phyloP scores from a whole-genome alignment of 2,329 filamentous ascomycete genomes.

The Epichloe baconii region DNA sequence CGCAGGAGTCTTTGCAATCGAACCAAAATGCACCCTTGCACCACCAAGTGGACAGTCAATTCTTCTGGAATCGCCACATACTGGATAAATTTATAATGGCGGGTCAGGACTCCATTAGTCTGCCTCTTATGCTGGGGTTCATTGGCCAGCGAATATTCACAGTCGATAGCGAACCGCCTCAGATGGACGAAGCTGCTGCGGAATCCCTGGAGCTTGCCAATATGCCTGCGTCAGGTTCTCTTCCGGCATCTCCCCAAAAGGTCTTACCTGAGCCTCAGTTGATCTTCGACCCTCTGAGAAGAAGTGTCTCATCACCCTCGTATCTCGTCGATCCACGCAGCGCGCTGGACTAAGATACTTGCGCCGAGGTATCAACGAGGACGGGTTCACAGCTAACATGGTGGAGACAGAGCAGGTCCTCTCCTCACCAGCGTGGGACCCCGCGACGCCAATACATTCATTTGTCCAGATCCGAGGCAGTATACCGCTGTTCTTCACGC shows the following conservation, averaged over 20 bases:
- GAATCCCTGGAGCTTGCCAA: constrained; percentile 34
- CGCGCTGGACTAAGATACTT: constrained; percentile 83
- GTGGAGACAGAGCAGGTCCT: constrained; percentile 95
- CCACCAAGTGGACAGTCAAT: constrained; percentile 60
- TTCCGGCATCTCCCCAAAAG: constrained; percentile 14
- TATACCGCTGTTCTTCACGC: constrained; percentile 89
- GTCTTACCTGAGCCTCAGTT: constrained; percentile 17
- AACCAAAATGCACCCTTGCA: constrained; percentile 43
- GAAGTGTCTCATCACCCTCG: constrained; percentile 68
- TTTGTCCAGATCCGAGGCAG: constrained; percentile 83
- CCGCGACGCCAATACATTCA: constrained; percentile 54
- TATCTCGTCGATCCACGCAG: constrained; percentile 79
- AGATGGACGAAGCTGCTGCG: constrained; percentile 32
- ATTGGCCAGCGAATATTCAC: constrained; percentile 76
- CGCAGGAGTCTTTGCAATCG: constrained; percentile 15
- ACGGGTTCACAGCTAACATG: constrained; percentile 75
- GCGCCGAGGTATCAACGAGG: constrained; percentile 78
- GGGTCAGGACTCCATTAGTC: constrained; percentile 55
- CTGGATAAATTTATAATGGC: constrained; percentile 59
- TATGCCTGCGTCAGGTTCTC: constrained; percentile 19
- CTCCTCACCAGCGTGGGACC: constrained; percentile 54
- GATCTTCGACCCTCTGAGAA: constrained; percentile 36
- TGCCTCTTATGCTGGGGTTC: constrained; percentile 90
- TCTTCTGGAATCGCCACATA: constrained; percentile 84
- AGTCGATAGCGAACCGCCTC: constrained; percentile 49